Evolutionary conservation across 805 yeast species (phyloP).

Genomic region (Candida ficus): DNA sequence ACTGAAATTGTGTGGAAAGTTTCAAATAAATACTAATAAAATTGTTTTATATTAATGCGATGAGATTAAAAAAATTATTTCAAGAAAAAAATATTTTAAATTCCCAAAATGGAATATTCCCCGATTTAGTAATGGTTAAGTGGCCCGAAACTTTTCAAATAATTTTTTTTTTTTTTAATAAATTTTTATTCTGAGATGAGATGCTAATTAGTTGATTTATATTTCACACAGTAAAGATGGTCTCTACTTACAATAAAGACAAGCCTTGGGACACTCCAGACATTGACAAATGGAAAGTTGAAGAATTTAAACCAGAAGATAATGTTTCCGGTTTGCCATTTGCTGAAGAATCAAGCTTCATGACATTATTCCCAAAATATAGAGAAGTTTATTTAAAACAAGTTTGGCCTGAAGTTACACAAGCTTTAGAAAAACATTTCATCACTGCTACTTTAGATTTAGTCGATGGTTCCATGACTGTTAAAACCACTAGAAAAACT

Average conservation of each 20-base stretch:
- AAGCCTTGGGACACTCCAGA: conserved; percentile 98
- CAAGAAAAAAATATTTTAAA: not conserved
- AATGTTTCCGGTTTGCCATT: conserved; percentile 83
- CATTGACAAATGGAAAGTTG: conserved; percentile 87
- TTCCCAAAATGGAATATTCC: not conserved
- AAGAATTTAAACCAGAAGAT: conserved; percentile 86
- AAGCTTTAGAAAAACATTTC: conserved; percentile 64
- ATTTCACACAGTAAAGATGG: conserved; percentile 44
- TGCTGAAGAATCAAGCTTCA: conserved; percentile 92
- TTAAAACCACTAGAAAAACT: conserved; percentile 91
- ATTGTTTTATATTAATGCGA: not conserved
- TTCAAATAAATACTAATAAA: too few species aligned
- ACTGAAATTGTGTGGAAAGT: not conserved
- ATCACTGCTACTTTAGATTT: conserved; percentile 82
- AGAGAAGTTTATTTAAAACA: conserved; percentile 86
- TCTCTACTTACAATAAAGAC: conserved; percentile 87
- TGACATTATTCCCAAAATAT: conserved; percentile 94
- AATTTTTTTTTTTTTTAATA: not conserved
- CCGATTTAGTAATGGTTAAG: not conserved
- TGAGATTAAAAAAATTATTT: not conserved
- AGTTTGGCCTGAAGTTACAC: conserved; percentile 92
- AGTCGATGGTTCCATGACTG: conserved; percentile 97
- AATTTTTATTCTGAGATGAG: conserved; percentile 7
- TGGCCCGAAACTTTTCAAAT: not conserved
- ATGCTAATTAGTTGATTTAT: not conserved